Percentiles rank a stretch among this genome's conserved stretches.
phyloP scores from a whole-genome alignment of 805 yeast genomes.

The Brettanomyces anomalus region DNA sequence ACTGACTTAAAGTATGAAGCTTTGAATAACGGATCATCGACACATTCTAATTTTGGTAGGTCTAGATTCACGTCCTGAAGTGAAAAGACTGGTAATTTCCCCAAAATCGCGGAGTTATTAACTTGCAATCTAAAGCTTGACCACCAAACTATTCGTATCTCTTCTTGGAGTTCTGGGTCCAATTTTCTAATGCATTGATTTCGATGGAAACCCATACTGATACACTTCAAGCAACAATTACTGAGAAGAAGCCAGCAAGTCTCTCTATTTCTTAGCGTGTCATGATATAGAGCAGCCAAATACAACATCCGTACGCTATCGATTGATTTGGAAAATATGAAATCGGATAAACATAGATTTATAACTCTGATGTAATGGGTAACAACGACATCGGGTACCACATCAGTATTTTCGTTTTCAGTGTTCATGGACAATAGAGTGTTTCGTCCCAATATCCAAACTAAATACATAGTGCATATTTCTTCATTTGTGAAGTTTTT shows the following conservation, averaged over 20 bases:
- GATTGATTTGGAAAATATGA: constrained; percentile 24
- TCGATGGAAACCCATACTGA: constrained; percentile 30
- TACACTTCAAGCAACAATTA: constrained; percentile 28
- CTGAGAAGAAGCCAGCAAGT: constrained; percentile 30
- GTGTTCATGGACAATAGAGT: constrained; percentile 6
- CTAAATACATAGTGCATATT: constrained; percentile 30
- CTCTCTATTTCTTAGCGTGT: constrained; percentile 28
- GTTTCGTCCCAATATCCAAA: constrained; percentile 26
- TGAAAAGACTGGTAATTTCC: constrained; percentile 26
- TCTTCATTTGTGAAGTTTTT: constrained; percentile 13
- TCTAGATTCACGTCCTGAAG: constrained; percentile 27
- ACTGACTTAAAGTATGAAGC: constrained; percentile 17
- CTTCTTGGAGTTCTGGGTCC: constrained; percentile 15
- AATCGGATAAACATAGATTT: constrained; percentile 26
- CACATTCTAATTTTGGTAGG: constrained; percentile 16
- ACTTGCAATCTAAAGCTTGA: constrained; percentile 27
- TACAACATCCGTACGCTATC: constrained; percentile 27
- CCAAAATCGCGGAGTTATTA: constrained; percentile 26
- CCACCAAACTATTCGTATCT: constrained; percentile 26
- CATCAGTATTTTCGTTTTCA: constrained; percentile 3
- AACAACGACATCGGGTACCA: constrained; percentile 12
- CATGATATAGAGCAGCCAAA: constrained; percentile 27
- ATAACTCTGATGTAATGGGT: constrained; percentile 23
- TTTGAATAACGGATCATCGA: constrained; percentile 9
- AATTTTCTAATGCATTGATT: constrained; percentile 13